Conservation (phyloP, 2,329 filamentous ascomycete genomes). For the Sclerotinia trifoliorum region DNA sequence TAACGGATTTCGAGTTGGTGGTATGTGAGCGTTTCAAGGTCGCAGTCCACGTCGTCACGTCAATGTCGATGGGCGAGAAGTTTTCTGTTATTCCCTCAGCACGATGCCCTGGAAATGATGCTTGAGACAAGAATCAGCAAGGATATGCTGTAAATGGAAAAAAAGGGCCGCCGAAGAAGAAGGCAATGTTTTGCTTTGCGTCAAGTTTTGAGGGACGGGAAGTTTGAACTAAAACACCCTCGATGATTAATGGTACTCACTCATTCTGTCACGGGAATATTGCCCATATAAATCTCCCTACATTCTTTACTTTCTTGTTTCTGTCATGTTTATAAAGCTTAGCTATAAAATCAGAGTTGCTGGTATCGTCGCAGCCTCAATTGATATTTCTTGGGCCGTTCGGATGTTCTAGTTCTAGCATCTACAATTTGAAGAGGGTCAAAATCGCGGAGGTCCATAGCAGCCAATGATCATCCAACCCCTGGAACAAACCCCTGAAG, state of each 20-base stretch:
- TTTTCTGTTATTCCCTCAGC: slow-evolving; percentile 34
- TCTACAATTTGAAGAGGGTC: slow-evolving; percentile 8
- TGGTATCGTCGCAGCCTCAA: slow-evolving; percentile 4
- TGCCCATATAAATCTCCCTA: slow-evolving; percentile 5
- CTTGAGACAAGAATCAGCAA: slow-evolving; percentile 34
- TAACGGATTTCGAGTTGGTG: slow-evolving; percentile 29
- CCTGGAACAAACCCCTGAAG: slow-evolving; percentile 5
- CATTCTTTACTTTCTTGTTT: slow-evolving; percentile 6
- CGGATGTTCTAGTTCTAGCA: slow-evolving; percentile 2
- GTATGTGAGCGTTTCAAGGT: slow-evolving; percentile 37
- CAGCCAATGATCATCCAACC: slow-evolving; percentile 16
- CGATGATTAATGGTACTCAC: slow-evolving; percentile 17
- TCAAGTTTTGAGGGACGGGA: slow-evolving; percentile 12
- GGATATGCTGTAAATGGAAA: slow-evolving; percentile 22
- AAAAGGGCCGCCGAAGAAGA: background rate
- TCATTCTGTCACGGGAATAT: slow-evolving; percentile 22
- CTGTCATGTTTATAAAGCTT: background rate
- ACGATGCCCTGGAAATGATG: slow-evolving; percentile 33
- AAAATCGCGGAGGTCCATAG: slow-evolving; percentile 18
- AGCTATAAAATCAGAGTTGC: background rate
- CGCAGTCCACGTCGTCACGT: slow-evolving; percentile 33
- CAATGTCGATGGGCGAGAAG: slow-evolving; percentile 35
- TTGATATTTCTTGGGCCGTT: background rate
- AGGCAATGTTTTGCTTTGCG: slow-evolving; percentile 14
- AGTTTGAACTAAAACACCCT: slow-evolving; percentile 17